Evolutionary conservation across 345 rosid species (phyloP).

Genomic region (Melastoma malabathricum): DNA sequence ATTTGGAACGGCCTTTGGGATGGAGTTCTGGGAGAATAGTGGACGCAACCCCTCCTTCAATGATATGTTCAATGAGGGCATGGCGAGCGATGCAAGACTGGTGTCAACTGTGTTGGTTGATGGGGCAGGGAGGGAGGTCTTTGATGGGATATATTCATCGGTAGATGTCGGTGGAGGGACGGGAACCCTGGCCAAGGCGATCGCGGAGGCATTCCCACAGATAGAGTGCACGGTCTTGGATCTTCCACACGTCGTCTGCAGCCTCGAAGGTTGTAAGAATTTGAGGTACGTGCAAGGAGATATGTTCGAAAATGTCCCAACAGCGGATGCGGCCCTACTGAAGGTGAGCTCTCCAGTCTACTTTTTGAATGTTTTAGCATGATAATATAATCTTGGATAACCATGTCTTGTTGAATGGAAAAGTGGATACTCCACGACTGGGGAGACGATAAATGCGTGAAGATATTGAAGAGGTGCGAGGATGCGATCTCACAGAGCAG

Average conservation of each 20-base stretch:
- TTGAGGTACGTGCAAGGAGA: conserved; percentile 22
- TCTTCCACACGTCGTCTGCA: conserved; percentile 10
- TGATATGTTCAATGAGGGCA: conserved; percentile 5
- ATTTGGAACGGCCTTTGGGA: conserved; percentile 8
- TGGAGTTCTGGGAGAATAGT: background rate
- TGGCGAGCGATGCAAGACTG: conserved; percentile 20
- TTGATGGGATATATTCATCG: conserved; percentile 15
- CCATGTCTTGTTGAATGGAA: no score
- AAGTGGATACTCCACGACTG: conserved; percentile 9
- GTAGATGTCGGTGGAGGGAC: conserved; percentile 27
- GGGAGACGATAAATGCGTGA: no score
- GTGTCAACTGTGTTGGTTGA: conserved; percentile 3
- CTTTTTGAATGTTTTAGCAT: background rate
- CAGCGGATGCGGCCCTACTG: conserved; percentile 14
- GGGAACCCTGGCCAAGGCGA: conserved; percentile 13
- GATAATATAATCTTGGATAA: no score
- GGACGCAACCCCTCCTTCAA: background rate
- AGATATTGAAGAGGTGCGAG: no score
- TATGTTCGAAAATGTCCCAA: conserved; percentile 22
- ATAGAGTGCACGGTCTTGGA: conserved; percentile 18
- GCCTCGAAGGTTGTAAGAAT: conserved; percentile 9
- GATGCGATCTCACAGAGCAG: no score
- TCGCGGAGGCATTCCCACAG: conserved; percentile 12
- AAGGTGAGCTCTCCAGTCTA: conserved; percentile 11
- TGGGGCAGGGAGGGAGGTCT: conserved; percentile 4